These are phyloP conservation scores for Blastocystis sp. DNA, from an alignment of 352 stramenopile species.

Conservation along the genomic window DNA sequence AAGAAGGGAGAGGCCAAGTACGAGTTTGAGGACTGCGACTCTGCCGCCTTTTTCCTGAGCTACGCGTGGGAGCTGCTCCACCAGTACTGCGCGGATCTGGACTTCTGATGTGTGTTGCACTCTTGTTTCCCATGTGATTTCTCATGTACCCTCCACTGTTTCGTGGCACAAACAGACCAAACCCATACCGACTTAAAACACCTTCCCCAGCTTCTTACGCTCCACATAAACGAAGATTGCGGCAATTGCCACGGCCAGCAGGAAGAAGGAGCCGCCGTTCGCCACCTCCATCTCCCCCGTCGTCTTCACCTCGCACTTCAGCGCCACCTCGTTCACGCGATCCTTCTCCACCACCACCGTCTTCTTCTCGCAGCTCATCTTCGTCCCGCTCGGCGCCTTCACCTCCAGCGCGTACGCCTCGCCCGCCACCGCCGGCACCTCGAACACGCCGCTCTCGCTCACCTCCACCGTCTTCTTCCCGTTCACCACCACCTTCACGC, in stretches of 20 bases:
- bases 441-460: neutral
- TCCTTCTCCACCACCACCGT: neutral
- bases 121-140: too few species aligned
- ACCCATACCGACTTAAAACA: slow-evolving; percentile 67
- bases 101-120: neutral
- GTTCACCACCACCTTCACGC: slow-evolving; percentile 28
- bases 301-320: slow-evolving; percentile 64
- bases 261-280: slow-evolving; percentile 73
- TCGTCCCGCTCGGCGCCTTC: neutral
- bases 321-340: neutral
- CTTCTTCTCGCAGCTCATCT: neutral
- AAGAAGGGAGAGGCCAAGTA: slow-evolving; percentile 41
- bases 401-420: neutral
- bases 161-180: slow-evolving; percentile 8
- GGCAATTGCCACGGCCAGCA: slow-evolving; percentile 73
- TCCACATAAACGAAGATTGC: slow-evolving; percentile 72
- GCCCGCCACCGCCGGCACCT: neutral
- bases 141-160: slow-evolving; percentile 17
- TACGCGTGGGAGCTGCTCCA: slow-evolving; percentile 28
- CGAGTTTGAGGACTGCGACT: slow-evolving; percentile 47
- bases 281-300: slow-evolving; percentile 73
- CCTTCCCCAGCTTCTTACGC: slow-evolving; percentile 70
- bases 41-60: slow-evolving; percentile 34
- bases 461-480: slow-evolving; percentile 10
- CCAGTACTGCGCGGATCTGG: slow-evolving; percentile 23